Evolutionary conservation across 129 eudicot species (phyloP).

Genomic region (Glebionis coronaria): DNA sequence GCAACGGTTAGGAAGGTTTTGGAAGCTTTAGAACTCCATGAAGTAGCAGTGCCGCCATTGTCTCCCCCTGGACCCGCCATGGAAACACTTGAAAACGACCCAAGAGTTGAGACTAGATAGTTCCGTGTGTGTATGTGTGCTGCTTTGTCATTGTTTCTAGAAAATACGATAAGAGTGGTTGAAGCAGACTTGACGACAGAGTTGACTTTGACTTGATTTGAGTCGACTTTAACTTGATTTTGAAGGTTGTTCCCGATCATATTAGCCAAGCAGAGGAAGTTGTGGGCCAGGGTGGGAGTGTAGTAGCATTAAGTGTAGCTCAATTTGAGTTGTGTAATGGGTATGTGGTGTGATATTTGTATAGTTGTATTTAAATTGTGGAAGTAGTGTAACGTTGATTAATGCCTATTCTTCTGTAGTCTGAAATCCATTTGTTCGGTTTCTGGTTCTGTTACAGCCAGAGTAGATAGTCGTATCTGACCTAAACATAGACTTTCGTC

Average conservation of each 20-base stretch:
- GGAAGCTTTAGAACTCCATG: slow-evolving; percentile 33
- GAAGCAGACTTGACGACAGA: slow-evolving; percentile 22
- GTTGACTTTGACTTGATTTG: slow-evolving; percentile 25
- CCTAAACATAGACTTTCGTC: not conserved
- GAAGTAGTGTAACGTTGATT: slow-evolving; percentile 21
- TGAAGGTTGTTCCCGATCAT: slow-evolving; percentile 68
- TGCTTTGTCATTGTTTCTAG: slow-evolving; percentile 4
- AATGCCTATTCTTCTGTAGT: not conserved
- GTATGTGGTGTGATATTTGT: slow-evolving; percentile 1
- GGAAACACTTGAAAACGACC: slow-evolving; percentile 37
- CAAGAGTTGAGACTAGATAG: slow-evolving; percentile 34
- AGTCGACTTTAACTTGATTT: slow-evolving; percentile 16
- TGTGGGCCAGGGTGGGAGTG: slow-evolving; percentile 23
- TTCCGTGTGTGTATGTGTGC: slow-evolving; percentile 21
- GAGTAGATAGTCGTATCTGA: not conserved
- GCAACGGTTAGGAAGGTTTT: slow-evolving; percentile 68
- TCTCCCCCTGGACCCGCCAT: slow-evolving; percentile 76
- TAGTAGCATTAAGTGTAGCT: slow-evolving; percentile 10
- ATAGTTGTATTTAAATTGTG: slow-evolving; percentile 32
- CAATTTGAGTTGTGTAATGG: slow-evolving; percentile 1
- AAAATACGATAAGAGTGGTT: slow-evolving; percentile 20
- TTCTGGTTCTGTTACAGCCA: not conserved
- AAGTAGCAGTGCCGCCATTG: slow-evolving; percentile 83
- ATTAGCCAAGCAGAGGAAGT: slow-evolving; percentile 61
- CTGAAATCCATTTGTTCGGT: not conserved